Conservation (phyloP, 2,329 filamentous ascomycete species). For the Didymella glomerata region DNA sequence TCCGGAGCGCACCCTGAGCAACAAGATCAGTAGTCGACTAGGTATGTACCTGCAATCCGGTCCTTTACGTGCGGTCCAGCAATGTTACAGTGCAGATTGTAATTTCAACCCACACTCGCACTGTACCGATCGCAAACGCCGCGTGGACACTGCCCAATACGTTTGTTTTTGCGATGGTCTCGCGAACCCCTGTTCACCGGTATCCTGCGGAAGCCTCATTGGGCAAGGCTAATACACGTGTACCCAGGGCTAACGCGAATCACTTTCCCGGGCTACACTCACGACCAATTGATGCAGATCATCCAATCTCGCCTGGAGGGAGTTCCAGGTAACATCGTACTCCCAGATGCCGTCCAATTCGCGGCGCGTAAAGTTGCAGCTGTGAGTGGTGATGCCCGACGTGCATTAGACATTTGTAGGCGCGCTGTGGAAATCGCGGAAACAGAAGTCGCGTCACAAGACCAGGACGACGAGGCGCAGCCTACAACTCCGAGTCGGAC, state of each 20-base stretch:
- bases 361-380: conserved; percentile 96
- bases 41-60: conserved; percentile 40
- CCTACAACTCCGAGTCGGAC: conserved; percentile 71
- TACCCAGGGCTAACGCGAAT: conserved; percentile 80
- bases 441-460: conserved; percentile 62
- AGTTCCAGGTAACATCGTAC: conserved; percentile 87
- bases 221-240: conserved; percentile 43
- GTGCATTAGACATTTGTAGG: conserved; percentile 93
- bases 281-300: conserved; percentile 96
- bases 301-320: conserved; percentile 92
- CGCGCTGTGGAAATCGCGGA: conserved; percentile 95
- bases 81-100: conserved; percentile 17
- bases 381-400: conserved; percentile 90
- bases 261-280: conserved; percentile 96
- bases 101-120: conserved; percentile 22
- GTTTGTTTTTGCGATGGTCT: conserved; percentile 29
- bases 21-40: conserved; percentile 91
- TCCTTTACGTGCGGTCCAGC: conserved; percentile 13
- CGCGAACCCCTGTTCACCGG: conserved; percentile 27
- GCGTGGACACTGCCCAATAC: conserved; percentile 29
- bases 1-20: conserved; percentile 92
- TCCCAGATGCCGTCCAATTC: conserved; percentile 93
- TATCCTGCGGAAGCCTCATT: conserved; percentile 24
- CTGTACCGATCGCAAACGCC: conserved; percentile 27
- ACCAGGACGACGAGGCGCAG: conserved; percentile 48